Evolutionary conservation across 1,284 basidiomycete species (phyloP), one percentile per base, ranked within the genome.

Genomic region (Chiua sp.): DNA sequence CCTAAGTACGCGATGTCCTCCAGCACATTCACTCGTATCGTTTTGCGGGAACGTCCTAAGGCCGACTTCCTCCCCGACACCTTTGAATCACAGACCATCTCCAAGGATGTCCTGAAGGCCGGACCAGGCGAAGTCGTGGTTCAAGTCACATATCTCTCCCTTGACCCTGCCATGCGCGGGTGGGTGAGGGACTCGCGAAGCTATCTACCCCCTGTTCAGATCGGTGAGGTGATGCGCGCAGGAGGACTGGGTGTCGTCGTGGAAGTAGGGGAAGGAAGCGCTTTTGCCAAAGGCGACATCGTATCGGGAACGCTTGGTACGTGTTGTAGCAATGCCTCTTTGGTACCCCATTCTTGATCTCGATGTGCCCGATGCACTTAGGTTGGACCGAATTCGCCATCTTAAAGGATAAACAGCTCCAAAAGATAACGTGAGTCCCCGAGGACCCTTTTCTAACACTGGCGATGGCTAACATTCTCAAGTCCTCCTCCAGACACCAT

Each of bases 121-220:
- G 81, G 80, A 1, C 72, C 80, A 23, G 80, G 81, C 22, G 81
- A 94, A 71, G 86, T 87, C 3, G 78, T 95, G 47, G 85, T 96
- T 37, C 83, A 87, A 69, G 84, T 91, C 58, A 87, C 87, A 51
- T 93, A 88, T 78, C 73, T 93, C 23, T 91, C 90, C 46, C 78
- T 95, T 59, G 93, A 95, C 69, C 92, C 93, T 37, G 91, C 92
- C 1, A 94, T 95, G 92, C 85, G 94, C 39, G 89, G 87, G 13
- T 96, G 90, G 83, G 70, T 97, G 55, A 85, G 83, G 55, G 91
- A 94, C 70, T 72, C 69, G 22, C 82, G 90, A 53, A 88, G 84
- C 70, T 92, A 91, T 66, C 51, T 89, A 23, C 83, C 82, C 22
- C 90, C 88, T 6, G 93, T 96, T 13, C 78, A 93, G 75, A 90